phyloP scores from a whole-genome alignment of 2,329 filamentous ascomycete genomes.

The Cytospora mali region DNA sequence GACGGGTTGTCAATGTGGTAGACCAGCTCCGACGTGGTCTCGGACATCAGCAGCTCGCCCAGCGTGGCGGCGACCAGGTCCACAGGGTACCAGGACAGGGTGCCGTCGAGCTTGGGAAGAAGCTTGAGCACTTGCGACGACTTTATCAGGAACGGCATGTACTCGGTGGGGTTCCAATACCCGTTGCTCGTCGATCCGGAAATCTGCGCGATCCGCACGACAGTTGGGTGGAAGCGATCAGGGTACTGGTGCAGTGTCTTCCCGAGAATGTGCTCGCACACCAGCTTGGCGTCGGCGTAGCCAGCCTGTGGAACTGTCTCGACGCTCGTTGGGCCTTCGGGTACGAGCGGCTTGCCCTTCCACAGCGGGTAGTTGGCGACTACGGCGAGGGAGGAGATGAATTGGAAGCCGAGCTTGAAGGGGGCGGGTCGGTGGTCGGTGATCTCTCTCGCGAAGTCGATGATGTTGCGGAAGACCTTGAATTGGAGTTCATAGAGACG shows the following conservation, averaged over 20 bases:
- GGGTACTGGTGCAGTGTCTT: slow-evolving; percentile 48
- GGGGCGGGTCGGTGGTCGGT: not conserved
- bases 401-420: slow-evolving; percentile 39
- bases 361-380: slow-evolving; percentile 34
- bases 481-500: slow-evolving; percentile 47
- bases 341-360: slow-evolving; percentile 40
- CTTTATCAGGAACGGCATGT: slow-evolving; percentile 53
- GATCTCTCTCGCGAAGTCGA: slow-evolving; percentile 44
- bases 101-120: slow-evolving; percentile 45
- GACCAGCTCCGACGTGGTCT: not conserved
- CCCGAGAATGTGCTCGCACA: slow-evolving; percentile 53
- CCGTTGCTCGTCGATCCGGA: slow-evolving; percentile 52
- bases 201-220: slow-evolving; percentile 54
- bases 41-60: slow-evolving; percentile 35
- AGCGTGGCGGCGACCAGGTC: slow-evolving; percentile 48
- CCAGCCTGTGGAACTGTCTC: slow-evolving; percentile 47
- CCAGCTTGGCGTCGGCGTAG: slow-evolving; percentile 55
- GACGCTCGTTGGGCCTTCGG: slow-evolving; percentile 46
- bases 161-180: slow-evolving; percentile 58
- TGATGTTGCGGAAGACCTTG: slow-evolving; percentile 45
- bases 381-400: slow-evolving; percentile 42
- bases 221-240: slow-evolving; percentile 44
- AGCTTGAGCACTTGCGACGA: slow-evolving; percentile 48
- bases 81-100: slow-evolving; percentile 46
- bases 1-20: slow-evolving; percentile 21